These are phyloP conservation scores for Didymella keratinophila DNA, from an alignment of 2,329 filamentous ascomycete genomes.

Conservation along the genomic window DNA sequence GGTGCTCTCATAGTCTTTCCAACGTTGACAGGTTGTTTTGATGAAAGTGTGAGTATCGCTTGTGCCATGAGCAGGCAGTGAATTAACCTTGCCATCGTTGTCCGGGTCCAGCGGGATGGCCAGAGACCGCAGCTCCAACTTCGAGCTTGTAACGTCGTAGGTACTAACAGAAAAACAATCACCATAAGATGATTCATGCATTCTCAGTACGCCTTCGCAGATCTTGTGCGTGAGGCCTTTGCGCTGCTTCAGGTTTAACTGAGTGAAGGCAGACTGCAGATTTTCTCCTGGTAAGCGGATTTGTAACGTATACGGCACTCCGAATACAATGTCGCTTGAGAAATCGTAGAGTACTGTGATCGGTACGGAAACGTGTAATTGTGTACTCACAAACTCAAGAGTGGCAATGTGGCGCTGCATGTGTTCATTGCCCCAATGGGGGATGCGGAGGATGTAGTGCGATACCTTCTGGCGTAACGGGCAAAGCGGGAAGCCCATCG, in stretches of 20 bases:
- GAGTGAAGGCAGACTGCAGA: background rate
- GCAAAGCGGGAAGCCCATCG: background rate
- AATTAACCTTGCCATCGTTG: background rate
- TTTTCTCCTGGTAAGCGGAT: background rate
- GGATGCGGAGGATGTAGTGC: background rate
- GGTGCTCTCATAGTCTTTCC: background rate
- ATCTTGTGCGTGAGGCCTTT: background rate
- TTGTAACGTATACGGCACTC: background rate
- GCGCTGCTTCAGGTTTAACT: background rate
- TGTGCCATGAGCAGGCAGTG: background rate
- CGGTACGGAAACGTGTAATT: background rate
- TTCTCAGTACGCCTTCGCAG: background rate
- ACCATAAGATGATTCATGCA: background rate
- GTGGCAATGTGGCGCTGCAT: background rate
- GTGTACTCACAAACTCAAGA: background rate
- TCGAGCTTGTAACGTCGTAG: background rate
- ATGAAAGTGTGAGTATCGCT: background rate
- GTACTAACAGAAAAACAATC: background rate
- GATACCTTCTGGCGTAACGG: background rate
- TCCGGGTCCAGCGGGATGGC: background rate
- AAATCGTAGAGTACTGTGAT: background rate
- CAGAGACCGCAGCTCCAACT: background rate
- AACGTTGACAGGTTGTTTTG: background rate
- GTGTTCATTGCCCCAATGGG: background rate
- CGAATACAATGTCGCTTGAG: background rate